These are phyloP conservation scores for Alternaria atra DNA, from an alignment of 2,329 filamentous ascomycete species.

Conservation along the genomic window DNA sequence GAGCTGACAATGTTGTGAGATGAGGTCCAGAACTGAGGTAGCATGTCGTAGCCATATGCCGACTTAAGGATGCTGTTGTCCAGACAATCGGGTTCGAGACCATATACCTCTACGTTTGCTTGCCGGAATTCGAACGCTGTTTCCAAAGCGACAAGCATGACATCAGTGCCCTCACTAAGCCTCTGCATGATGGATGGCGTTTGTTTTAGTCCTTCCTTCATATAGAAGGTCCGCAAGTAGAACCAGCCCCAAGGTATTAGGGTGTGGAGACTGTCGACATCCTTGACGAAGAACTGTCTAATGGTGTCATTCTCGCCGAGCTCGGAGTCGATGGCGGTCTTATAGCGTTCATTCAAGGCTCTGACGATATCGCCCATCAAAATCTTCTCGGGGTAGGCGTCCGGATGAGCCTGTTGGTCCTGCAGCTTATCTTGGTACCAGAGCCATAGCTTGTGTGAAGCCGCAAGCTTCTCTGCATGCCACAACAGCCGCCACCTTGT, in stretches of 20 bases:
- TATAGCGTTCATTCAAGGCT: slow-evolving; percentile 78
- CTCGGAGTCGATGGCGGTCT: slow-evolving; percentile 70
- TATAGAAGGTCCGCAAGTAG: slow-evolving; percentile 76
- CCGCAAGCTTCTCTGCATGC: slow-evolving; percentile 88
- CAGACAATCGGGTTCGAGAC: slow-evolving; percentile 72
- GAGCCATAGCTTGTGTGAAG: slow-evolving; percentile 81
- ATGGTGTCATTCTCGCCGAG: slow-evolving; percentile 79
- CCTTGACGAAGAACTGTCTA: slow-evolving; percentile 80
- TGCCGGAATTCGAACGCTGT: slow-evolving; percentile 75
- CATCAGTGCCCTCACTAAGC: slow-evolving; percentile 75
- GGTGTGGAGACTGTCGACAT: slow-evolving; percentile 73
- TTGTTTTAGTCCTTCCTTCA: slow-evolving; percentile 71
- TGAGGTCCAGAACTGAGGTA: slow-evolving; percentile 89
- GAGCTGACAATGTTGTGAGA: slow-evolving; percentile 58
- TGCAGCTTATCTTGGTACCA: slow-evolving; percentile 75
- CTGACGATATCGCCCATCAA: slow-evolving; percentile 78
- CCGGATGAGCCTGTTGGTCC: slow-evolving; percentile 72
- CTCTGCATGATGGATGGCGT: slow-evolving; percentile 57
- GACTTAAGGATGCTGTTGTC: slow-evolving; percentile 53
- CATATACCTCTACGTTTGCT: slow-evolving; percentile 75
- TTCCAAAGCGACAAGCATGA: slow-evolving; percentile 72
- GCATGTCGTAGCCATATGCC: slow-evolving; percentile 68
- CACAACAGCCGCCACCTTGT: slow-evolving; percentile 84
- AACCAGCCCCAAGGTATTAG: slow-evolving; percentile 76
- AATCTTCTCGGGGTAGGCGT: slow-evolving; percentile 69